Percentiles rank a stretch among this genome's conserved stretches.
phyloP scores from a whole-genome alignment of 2,329 filamentous ascomycete species.

The Paecilomyces dactylethromorphus region DNA sequence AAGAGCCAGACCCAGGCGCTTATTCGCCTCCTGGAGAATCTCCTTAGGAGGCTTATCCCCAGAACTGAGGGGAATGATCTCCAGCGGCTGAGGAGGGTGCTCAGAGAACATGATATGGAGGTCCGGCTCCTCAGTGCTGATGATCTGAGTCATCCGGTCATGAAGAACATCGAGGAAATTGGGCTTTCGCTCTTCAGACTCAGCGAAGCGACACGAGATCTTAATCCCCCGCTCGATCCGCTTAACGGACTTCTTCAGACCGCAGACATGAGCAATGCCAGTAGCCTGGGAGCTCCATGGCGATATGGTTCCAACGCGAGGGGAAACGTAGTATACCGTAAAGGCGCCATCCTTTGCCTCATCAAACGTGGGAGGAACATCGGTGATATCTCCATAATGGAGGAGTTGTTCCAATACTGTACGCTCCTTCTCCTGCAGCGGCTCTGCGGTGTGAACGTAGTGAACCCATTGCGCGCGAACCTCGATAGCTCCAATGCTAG shows the following conservation, averaged over 20 bases:
- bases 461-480: conserved; percentile 49
- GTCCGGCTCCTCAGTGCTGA: conserved; percentile 61
- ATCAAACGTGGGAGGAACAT: conserved; percentile 36
- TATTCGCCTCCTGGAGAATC: conserved; percentile 76
- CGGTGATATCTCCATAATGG: conserved; percentile 53
- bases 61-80: conserved; percentile 68
- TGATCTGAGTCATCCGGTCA: conserved; percentile 92
- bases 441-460: conserved; percentile 56
- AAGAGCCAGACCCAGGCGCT: conserved; percentile 73
- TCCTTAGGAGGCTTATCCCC: conserved; percentile 59
- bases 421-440: conserved; percentile 42
- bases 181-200: conserved; percentile 53
- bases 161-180: conserved; percentile 62
- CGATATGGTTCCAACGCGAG: conserved; percentile 74
- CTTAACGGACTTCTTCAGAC: conserved; percentile 62
- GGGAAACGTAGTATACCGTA: conserved; percentile 65
- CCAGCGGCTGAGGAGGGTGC: conserved; percentile 56
- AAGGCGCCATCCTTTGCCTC: conserved; percentile 45
- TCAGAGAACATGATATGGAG: conserved; percentile 74
- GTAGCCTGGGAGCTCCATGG: conserved; percentile 98
- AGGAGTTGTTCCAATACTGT: conserved; percentile 53
- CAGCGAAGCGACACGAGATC: conserved; percentile 55
- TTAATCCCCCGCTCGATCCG: conserved; percentile 83
- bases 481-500: conserved; percentile 35
- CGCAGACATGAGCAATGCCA: conserved; percentile 87